Conservation (phyloP, 805 yeast species). For the Nakazawaea laoshanensis region DNA sequence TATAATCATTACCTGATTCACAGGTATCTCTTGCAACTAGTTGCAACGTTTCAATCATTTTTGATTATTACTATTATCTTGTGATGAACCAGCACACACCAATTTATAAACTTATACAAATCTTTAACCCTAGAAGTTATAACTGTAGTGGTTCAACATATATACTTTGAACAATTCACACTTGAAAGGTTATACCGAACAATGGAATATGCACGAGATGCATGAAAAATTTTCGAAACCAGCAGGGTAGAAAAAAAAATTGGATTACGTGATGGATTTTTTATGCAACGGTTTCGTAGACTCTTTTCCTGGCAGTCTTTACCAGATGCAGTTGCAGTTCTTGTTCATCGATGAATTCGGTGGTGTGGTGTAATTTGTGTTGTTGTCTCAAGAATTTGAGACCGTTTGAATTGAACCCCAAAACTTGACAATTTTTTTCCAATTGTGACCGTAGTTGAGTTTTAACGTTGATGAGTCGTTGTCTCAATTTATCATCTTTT, state of each 20-base stretch:
- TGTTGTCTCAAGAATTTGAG: slow-evolving; percentile 62
- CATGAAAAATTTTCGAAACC: too few species aligned
- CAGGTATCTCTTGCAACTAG: slow-evolving; percentile 21
- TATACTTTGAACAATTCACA: too few species aligned
- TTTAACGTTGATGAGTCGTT: slow-evolving; percentile 58
- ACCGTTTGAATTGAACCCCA: slow-evolving; percentile 85
- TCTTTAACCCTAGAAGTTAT: too few species aligned
- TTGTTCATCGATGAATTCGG: slow-evolving; percentile 63
- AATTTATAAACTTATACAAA: too few species aligned
- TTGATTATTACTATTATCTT: not conserved
- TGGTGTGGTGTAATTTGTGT: slow-evolving; percentile 72
- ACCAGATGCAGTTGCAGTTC: slow-evolving; percentile 48
- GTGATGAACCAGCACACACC: slow-evolving; percentile 41
- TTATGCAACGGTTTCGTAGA: slow-evolving; percentile 44
- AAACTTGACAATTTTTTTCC: slow-evolving; percentile 38
- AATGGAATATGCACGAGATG: too few species aligned
- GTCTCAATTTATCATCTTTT: slow-evolving; percentile 53
- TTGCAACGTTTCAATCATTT: slow-evolving; percentile 8
- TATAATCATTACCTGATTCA: slow-evolving; percentile 26
- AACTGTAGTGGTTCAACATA: too few species aligned
- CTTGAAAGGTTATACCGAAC: too few species aligned
- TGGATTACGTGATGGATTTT: not conserved
- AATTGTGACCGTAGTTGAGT: slow-evolving; percentile 51
- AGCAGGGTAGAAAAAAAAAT: not conserved
- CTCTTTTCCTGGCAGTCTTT: slow-evolving; percentile 60